These are phyloP conservation scores for Penicillium sp. DNA, from an alignment of 2,329 filamentous ascomycete species.

Conservation along the genomic window DNA sequence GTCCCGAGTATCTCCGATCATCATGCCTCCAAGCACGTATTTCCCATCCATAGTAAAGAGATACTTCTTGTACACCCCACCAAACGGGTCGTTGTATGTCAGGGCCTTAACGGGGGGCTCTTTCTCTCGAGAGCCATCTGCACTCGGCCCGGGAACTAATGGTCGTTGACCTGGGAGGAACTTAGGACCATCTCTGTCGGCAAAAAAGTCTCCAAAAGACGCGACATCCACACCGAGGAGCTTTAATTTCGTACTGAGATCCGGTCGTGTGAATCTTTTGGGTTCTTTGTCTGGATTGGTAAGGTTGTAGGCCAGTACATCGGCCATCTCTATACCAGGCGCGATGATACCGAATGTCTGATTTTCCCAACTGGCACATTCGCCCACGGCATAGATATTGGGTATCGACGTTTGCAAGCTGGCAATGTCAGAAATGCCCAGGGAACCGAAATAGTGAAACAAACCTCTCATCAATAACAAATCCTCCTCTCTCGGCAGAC, in stretches of 20 bases:
- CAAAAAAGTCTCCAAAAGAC: conserved; percentile 92
- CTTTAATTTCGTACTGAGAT: conserved; percentile 89
- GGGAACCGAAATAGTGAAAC: conserved; percentile 9
- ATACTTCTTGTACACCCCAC: conserved; percentile 90
- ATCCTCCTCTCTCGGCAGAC: conserved; percentile 68
- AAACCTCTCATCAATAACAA: conserved; percentile 55
- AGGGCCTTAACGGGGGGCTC: conserved; percentile 71
- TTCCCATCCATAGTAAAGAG: conserved; percentile 87
- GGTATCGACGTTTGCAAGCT: conserved; percentile 66
- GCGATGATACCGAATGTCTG: conserved; percentile 88
- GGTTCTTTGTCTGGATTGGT: conserved; percentile 72
- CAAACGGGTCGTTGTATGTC: conserved; percentile 85
- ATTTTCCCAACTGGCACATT: conserved; percentile 85
- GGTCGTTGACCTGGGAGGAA: conserved; percentile 62
- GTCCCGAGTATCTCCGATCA: conserved; percentile 90
- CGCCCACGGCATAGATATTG: conserved; percentile 82
- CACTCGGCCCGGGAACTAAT: conserved; percentile 42
- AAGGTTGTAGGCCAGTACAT: conserved; percentile 85
- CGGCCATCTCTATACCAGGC: conserved; percentile 88
- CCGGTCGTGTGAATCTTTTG: conserved; percentile 73
- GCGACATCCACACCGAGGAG: conserved; percentile 86
- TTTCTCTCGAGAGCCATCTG: conserved; percentile 38
- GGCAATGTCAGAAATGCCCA: background rate
- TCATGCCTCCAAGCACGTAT: conserved; percentile 91
- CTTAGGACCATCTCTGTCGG: conserved; percentile 78